Percentiles rank a stretch among this genome's conserved stretches.
Evolutionary conservation across 495 filamentous ascomycete genomes (phyloP).

Genomic region (Penicillium atrosanguineum): DNA sequence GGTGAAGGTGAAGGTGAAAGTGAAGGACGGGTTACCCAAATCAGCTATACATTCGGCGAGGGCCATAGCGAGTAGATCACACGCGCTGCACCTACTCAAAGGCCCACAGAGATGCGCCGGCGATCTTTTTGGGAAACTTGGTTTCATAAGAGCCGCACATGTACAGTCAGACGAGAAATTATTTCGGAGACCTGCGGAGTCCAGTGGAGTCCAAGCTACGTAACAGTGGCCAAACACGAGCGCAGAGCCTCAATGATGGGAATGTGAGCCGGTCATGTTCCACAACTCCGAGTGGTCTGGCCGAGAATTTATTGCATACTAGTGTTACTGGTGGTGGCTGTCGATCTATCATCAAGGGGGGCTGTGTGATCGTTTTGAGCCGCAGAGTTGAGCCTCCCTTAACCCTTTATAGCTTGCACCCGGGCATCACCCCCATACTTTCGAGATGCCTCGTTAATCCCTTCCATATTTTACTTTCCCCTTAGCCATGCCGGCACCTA

Average conservation of each 20-base stretch:
- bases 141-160: background rate
- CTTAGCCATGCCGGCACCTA: conserved; percentile 21
- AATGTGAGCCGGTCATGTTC: background rate
- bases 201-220: background rate
- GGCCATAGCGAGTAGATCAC: background rate
- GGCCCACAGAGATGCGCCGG: background rate
- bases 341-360: background rate
- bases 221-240: background rate
- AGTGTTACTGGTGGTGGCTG: background rate
- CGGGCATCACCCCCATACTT: background rate
- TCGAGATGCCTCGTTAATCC: background rate
- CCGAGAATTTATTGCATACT: background rate
- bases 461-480: background rate
- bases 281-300: background rate
- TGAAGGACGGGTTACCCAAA: too few species aligned
- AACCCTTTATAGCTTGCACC: background rate
- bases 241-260: background rate
- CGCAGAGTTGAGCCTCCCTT: background rate
- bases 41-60: background rate
- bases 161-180: background rate
- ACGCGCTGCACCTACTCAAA: background rate
- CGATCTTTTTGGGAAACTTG: background rate
- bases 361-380: background rate
- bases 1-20: too few species aligned
- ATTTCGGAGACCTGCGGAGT: background rate